Evolutionary conservation across 495 filamentous ascomycete genomes (phyloP), one percentile per base, ranked within the genome.

Genomic region (Penicillium waksmanii): DNA sequence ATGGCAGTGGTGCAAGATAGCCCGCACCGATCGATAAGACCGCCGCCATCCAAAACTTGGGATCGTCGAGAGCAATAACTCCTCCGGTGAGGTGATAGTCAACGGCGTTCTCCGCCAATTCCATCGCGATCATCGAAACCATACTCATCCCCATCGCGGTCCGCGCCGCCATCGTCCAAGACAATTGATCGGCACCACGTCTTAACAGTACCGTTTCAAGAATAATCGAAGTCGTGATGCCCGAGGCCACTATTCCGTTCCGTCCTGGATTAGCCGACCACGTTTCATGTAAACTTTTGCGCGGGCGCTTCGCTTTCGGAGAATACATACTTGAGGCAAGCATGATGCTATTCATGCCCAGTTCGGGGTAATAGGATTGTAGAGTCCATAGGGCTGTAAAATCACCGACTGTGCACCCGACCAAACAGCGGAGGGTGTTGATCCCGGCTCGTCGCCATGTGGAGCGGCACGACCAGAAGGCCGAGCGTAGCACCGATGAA

Each of bases 61-160:
- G 71, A 38, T 72, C 68, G 1, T 63, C 65, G 10, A 75, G 51
- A 0, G 62, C 63, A 15, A 77, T 66, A 6, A 73, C 59, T 0
- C 79, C 79, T 1, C 78, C 78, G 0, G 77, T 82, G 2, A 82
- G 64, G 57, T 80, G 75, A 57, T 76, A 80, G 49, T 82, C 78
- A 27, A 82, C 79, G 4, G 63, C 53, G 53, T 79, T 82, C 44
- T 80, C 71, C 3, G 70, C 78, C 1, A 65, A 36, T 55, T 82
- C 78, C 79, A 82, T 82, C 3, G 76, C 73, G 23, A 80, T 25
- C 79, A 82, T 80, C 0, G 78, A 80, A 2, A 80, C 69, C 40
- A 80, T 64, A 54, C 77, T 82, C 79, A 82, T 82, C 0, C 79
- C 79, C 65, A 70, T 73, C 0, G 79, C 79, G 1, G 79, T 80